These are phyloP conservation scores for Acanthamoeba rhysodes DNA, from an alignment of 208 protist genomes.

Conservation along the genomic window DNA sequence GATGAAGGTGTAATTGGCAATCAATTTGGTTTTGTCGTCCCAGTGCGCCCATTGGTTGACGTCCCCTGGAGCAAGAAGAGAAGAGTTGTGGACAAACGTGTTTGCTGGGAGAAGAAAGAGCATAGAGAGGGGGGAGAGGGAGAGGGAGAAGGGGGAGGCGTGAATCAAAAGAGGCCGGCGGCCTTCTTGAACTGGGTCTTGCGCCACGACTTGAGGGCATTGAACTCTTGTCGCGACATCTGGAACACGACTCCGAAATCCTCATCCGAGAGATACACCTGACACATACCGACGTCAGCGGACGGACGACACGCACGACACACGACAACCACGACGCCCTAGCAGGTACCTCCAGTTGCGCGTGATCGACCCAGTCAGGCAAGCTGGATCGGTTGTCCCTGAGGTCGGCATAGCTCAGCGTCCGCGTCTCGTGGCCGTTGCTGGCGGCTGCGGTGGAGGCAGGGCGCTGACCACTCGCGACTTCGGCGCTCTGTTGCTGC, in stretches of 20 bases:
- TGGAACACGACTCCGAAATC: background rate
- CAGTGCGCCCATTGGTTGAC: background rate
- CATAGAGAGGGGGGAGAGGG: too few relatives aligned
- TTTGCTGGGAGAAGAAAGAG: too few relatives aligned
- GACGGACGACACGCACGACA: background rate
- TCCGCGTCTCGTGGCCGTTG: background rate
- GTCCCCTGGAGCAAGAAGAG: background rate
- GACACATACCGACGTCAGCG: background rate
- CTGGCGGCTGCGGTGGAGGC: background rate
- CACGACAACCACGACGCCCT: too few relatives aligned
- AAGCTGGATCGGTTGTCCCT: background rate
- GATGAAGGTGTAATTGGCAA: background rate
- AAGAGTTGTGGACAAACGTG: background rate
- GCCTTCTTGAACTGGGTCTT: constrained; percentile 33
- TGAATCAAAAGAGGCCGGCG: constrained; percentile 5
- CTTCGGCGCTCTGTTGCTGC: background rate
- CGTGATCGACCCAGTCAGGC: background rate
- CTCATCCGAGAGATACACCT: constrained; percentile 53
- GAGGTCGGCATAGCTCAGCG: background rate
- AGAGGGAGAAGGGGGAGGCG: too few relatives aligned
- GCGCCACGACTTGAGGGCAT: constrained; percentile 47
- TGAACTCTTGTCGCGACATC: constrained; percentile 43
- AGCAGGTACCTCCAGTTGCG: background rate
- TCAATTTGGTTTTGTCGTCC: background rate
- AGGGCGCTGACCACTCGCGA: too few relatives aligned